Evolutionary conservation across 1,284 basidiomycete species (phyloP).

Genomic region (Ganoderma sinense): DNA sequence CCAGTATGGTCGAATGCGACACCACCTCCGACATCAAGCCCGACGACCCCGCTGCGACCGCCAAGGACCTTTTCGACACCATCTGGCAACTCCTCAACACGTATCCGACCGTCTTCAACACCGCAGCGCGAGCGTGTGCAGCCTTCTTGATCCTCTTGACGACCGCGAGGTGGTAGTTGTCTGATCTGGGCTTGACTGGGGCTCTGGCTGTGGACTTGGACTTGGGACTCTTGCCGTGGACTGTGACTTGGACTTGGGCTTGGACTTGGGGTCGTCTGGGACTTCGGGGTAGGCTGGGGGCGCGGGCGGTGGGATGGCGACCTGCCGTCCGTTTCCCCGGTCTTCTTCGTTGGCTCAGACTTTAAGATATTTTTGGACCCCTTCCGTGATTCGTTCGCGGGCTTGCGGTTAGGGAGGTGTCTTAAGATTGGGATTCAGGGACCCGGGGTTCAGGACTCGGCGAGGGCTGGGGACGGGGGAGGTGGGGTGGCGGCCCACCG

Average conservation of each 20-base stretch:
- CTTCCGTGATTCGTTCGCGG: no score
- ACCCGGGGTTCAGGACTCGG: not conserved
- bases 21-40: not conserved
- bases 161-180: not conserved
- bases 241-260: not conserved
- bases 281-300: not conserved
- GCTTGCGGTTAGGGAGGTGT: no score
- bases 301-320: not conserved
- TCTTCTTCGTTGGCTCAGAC: not conserved
- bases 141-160: not conserved
- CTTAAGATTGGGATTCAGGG: no score
- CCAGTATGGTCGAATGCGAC: not conserved
- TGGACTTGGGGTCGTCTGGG: not conserved
- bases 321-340: not conserved
- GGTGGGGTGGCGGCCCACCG: conserved; percentile 1
- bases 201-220: not conserved
- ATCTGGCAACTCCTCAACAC: conserved; percentile 2
- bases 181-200: not conserved
- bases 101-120: conserved; percentile 5
- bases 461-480: not conserved
- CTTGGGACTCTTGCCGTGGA: not conserved
- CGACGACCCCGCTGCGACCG: not conserved
- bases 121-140: not conserved
- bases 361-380: no score
- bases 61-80: not conserved